Evolutionary conservation across 2,329 filamentous ascomycete species (phyloP), one percentile per base, ranked within the genome.

Genomic region (Didymella exigua): DNA sequence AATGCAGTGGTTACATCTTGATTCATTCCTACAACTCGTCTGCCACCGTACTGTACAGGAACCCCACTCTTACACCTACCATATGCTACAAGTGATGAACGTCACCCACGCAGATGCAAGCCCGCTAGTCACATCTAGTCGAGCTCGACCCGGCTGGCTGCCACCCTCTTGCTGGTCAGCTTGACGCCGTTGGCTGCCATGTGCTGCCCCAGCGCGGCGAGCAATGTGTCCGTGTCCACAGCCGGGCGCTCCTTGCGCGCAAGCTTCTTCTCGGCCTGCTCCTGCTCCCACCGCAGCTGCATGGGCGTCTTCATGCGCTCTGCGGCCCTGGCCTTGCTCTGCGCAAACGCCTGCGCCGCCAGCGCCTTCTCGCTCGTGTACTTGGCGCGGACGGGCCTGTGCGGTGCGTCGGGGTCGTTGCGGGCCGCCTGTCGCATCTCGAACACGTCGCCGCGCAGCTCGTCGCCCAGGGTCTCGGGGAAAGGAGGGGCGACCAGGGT

Each of bases 401-500:
- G 41, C 21, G 50, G 48, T 10, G 59, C 69, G 54, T 76, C 69
- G 44, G 67, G 67, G 49, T 72, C 73, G 56, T 74, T 73, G 43
- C 75, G 72, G 51, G 74, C 71, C 49, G 92, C 89, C 77, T 96
- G 91, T 42, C 90, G 82, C 48, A 87, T 91, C 69, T 65, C 56
- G 37, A 56, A 54, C 27, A 66, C 60, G 85, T 93, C 95, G 67
- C 84, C 86, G 65, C 88, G 59, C 16, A 98, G 81, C 80, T 98
- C 93, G 73, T 96, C 87, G 62, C 96, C 83, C 31, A 97, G 84
- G n/a, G 76, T 78, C 26, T 81, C 77, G 5, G 93, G 92, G 83
- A 96, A 91, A 13, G 93, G 93, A 23, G 89, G 83, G 14, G 83
- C 80, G 24, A 92, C 79, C 21, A 98, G 81, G 30, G 86, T 89